Evolutionary conservation across 2,329 filamentous ascomycete species (phyloP), one percentile per base, ranked within the genome.

Genomic region (Verticillium tricorpus): DNA sequence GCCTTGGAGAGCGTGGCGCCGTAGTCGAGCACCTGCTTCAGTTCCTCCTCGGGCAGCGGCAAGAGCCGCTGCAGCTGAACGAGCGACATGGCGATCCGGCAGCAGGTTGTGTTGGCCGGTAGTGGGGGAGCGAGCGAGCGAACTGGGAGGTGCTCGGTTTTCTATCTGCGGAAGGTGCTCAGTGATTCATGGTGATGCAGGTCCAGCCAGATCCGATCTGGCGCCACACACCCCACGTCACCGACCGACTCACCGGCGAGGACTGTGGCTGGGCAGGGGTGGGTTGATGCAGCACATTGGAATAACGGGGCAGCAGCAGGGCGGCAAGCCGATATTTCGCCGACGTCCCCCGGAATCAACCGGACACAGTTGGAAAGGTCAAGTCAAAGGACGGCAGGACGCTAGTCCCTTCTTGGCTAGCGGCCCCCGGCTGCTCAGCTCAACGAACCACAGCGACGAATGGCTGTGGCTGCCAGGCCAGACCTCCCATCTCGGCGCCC

Each of bases 1-100:
- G 87, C 78, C 71, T 90, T 93, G 22, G 92, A 87, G 9, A 98
- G 82, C 0, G 88, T 89, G 39, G 86, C 80, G 2, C 91, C 88
- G 73, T 97, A 97, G 57, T 91, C 87, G 67, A 98, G 82, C 54
- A 97, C 85, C 72, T 98, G 92, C 70, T 88, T 86, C 35, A 98
- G 81, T 50, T 94, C 93, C 14, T 91, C 88, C 39, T 96, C 88
- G 39, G 96, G 93, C 12, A 98, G 81, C 8, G 93, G 92, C 1
- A 99, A 83, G 17, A 99, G 82, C 71, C 87, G 87, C 28, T 89
- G 87, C 8, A 99, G 85, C 71, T 93, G 91, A 57, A 89, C 72
- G 55, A 80, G 71, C 22, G 84, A 85, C 84, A 87, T 87, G 52
- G 25, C 57, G 40, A 14, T 22, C 19, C 45, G 19, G 9, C 19